Base-by-base conservation (phyloP, 2,329 filamentous ascomycete genomes). In the Fusarium verticillioides region DNA sequence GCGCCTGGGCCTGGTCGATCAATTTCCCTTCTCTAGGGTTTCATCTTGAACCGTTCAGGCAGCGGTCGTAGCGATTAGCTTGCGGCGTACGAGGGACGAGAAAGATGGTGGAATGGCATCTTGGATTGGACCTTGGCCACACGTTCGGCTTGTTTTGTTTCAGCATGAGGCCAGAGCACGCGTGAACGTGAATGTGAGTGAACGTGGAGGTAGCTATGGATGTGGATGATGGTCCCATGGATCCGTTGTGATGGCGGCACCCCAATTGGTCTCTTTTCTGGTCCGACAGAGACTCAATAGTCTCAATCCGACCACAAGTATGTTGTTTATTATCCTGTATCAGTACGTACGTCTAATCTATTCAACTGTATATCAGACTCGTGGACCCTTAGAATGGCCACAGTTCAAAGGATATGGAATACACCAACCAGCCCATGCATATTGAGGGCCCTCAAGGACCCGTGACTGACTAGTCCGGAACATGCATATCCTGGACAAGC, bases 101-200 rank as follows among this genome's bases (percentile, higher is more conserved):
- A 61, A 42, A 63, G 52, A 62, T 49, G 52, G 39, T 54, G 57
- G 32, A 60, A 73, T 60, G 52, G 69, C 60, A 76, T 65, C 30
- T 71, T 47, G 62, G 59, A 73, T 72, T 76, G 72, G 75, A 73
- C 66, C 68, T 74, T 72, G 74, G 73, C 69, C 73, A 75, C 73
- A 72, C 64, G 63, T 65, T 65, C 47, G 69, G 60, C 73, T 67
- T 78, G 66, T 76, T 73, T 72, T 78, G 76, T 78, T 78, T 78
- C 76, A 78, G 75, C 59, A 72, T 71, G 70, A 74, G 73, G 65
- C 42, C 61, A 70, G 58, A 70, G 69, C 63, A 63, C 66, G 72
- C 65, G 73, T 66, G 73, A 47, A 61, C 32, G 64, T 67, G 63
- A 65, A 67, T 66, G 28, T 46, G 59, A 57, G 42, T 39, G 59